Percentiles rank a stretch among this genome's conserved stretches.
Conservation (phyloP, 1,284 basidiomycete species). For the Omphalotus olearius region DNA sequence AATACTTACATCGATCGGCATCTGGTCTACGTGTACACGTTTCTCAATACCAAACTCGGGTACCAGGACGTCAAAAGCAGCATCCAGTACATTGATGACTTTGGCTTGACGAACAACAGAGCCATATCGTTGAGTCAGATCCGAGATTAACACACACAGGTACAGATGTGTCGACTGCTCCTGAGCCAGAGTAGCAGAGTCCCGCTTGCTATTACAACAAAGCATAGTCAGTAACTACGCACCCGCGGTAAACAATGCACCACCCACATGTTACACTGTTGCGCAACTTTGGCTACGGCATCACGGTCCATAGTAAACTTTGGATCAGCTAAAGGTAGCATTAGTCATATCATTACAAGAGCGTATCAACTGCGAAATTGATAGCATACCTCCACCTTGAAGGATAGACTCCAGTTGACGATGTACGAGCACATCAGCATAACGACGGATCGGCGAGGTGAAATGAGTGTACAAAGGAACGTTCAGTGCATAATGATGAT, state of each 20-base stretch:
- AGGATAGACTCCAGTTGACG: conserved; percentile 93
- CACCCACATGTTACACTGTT: conserved; percentile 91
- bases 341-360: background rate
- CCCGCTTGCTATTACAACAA: conserved; percentile 65
- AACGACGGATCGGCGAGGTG: conserved; percentile 90
- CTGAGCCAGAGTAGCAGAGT: conserved; percentile 88
- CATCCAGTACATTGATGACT: conserved; percentile 91
- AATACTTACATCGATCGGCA: conserved; percentile 85
- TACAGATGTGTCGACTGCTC: conserved; percentile 96
- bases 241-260: background rate
- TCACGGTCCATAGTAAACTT: conserved; percentile 98
- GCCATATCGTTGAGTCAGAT: conserved; percentile 91
- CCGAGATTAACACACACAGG: conserved; percentile 90
- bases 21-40: conserved; percentile 96
- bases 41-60: conserved; percentile 98
- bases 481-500: conserved; percentile 90
- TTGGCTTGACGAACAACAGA: conserved; percentile 91
- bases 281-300: conserved; percentile 94
- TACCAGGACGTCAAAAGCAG: conserved; percentile 92
- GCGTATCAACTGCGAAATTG: background rate
- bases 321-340: conserved; percentile 46
- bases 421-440: conserved; percentile 94
- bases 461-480: conserved; percentile 96
- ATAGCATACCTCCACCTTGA: conserved; percentile 58
- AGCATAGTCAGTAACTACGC: background rate